These are phyloP conservation scores for Bimuria novae-zelandiae DNA, from an alignment of 2,329 filamentous ascomycete species.

Conservation along the genomic window DNA sequence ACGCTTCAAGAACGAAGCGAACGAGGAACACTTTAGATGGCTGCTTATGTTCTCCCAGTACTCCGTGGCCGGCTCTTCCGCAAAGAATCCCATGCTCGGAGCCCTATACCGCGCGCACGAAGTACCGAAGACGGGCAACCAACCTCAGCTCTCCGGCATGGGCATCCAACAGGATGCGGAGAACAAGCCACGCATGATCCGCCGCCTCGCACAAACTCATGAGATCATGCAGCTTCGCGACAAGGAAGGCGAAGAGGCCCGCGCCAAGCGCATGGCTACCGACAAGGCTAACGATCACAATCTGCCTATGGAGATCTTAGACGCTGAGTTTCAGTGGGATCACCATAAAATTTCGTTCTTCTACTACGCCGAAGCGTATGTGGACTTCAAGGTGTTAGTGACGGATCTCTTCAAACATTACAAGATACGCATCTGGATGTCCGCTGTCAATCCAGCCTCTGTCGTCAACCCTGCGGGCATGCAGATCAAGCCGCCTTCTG, in stretches of 20 bases:
- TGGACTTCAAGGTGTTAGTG: slow-evolving; percentile 98
- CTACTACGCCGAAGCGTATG: slow-evolving; percentile 97
- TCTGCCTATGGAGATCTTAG: slow-evolving; percentile 96
- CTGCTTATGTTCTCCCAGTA: slow-evolving; percentile 94
- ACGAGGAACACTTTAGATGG: slow-evolving; percentile 96
- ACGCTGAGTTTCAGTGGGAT: slow-evolving; percentile 98
- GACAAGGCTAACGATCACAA: slow-evolving; percentile 95
- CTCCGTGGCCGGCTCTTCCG: slow-evolving; percentile 37
- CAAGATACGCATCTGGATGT: slow-evolving; percentile 99
- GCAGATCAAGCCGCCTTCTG: slow-evolving; percentile 43
- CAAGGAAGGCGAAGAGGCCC: slow-evolving; percentile 96
- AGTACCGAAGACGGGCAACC: slow-evolving; percentile 33
- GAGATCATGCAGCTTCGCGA: slow-evolving; percentile 88
- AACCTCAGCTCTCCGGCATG: slow-evolving; percentile 61
- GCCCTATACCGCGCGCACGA: slow-evolving; percentile 41
- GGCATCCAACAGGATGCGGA: slow-evolving; percentile 57
- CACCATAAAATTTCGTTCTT: slow-evolving; percentile 99
- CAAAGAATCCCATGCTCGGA: slow-evolving; percentile 58
- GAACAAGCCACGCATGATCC: slow-evolving; percentile 95
- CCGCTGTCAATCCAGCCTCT: slow-evolving; percentile 95
- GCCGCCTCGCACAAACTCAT: slow-evolving; percentile 87
- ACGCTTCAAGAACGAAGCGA: slow-evolving; percentile 86
- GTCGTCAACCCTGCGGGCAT: slow-evolving; percentile 59
- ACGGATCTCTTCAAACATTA: slow-evolving; percentile 99
- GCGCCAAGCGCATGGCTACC: slow-evolving; percentile 94